phyloP scores from a whole-genome alignment of 768 basidiomycete genomes.

The Lentinula sp. region DNA sequence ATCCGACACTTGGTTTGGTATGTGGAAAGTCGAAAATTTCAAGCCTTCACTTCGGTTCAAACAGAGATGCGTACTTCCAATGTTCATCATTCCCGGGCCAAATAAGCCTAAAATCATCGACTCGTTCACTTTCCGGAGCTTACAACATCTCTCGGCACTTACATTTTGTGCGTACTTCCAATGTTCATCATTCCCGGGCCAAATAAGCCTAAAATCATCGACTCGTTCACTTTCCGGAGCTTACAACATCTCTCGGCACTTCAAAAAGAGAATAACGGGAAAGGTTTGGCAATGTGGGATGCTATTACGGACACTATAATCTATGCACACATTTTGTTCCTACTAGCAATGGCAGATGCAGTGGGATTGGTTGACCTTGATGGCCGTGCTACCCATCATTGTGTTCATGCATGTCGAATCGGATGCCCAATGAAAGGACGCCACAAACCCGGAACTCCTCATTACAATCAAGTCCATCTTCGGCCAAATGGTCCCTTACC shows the following conservation, averaged over 20 bases:
- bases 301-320: not conserved
- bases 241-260: slow-evolving; percentile 22
- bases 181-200: too few species aligned
- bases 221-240: slow-evolving; percentile 19
- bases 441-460: slow-evolving; percentile 13
- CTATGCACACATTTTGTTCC: slow-evolving; percentile 6
- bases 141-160: slow-evolving; percentile 22
- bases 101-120: too few species aligned
- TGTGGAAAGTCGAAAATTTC: not conserved
- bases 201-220: too few species aligned
- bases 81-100: too few species aligned
- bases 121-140: slow-evolving; percentile 20
- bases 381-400: slow-evolving; percentile 24
- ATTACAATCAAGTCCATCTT: slow-evolving; percentile 6
- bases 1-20: slow-evolving; percentile 34
- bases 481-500: not conserved
- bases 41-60: too few species aligned
- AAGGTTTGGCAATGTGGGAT: slow-evolving; percentile 24
- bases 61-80: too few species aligned
- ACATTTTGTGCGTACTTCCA: too few species aligned
- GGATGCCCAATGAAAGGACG: slow-evolving; percentile 20
- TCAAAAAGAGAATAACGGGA: slow-evolving; percentile 13
- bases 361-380: slow-evolving; percentile 13
- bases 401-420: slow-evolving; percentile 21
- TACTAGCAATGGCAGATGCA: slow-evolving; percentile 11